Base-by-base conservation (phyloP, 2,329 filamentous ascomycete genomes). In the Fusarium sp. region DNA sequence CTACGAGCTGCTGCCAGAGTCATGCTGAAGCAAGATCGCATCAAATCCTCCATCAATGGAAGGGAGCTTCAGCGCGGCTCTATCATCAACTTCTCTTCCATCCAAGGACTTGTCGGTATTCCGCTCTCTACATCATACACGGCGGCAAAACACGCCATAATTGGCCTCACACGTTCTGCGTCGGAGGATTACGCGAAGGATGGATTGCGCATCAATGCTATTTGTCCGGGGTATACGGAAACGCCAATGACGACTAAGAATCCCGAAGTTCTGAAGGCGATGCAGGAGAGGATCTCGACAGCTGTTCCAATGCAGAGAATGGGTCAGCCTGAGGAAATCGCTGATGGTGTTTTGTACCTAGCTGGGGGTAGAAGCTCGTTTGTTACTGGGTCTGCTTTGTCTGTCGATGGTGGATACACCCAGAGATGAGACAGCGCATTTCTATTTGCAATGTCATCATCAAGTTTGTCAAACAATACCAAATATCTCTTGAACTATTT, bases 1-100 rank as follows among this genome's bases (percentile, higher is more conserved):
- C 68, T 84, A 1, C 74, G 79, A 18, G 81, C 80, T 7, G 78
- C 79, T 1, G 79, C 81, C 2, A 13, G 77, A 32, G 79, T 83
- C 24, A 85, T 85, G 83, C 67, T 83, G 14, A 75, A 80, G 64
- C 83, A 84, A 65, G 79, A 82, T 0, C 79, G 75, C 0, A 81
- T 83, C 4, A 55, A 67, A 1, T 82, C 81, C 0, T 65, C 68
- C 1, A 78, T 81, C 34, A 78, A 83, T 29, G 61, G 70, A 3
- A 55, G 67, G 4, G 34, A 63, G 1, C 24, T 73, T 3, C 70
- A 73, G 3, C 55, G 68, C 0, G 70, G 70, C 14, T 73, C 68
- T 0, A 73, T 73, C 6, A 48, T 73, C 48, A 69, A 72, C n/a
- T 73, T 73, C 8, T 62, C 65, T 0, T 71, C 68, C 8, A 70